Evolutionary conservation across 345 rosid species (phyloP), one percentile per base, ranked within the genome.

Genomic region (Eucalyptus sideroxylon): DNA sequence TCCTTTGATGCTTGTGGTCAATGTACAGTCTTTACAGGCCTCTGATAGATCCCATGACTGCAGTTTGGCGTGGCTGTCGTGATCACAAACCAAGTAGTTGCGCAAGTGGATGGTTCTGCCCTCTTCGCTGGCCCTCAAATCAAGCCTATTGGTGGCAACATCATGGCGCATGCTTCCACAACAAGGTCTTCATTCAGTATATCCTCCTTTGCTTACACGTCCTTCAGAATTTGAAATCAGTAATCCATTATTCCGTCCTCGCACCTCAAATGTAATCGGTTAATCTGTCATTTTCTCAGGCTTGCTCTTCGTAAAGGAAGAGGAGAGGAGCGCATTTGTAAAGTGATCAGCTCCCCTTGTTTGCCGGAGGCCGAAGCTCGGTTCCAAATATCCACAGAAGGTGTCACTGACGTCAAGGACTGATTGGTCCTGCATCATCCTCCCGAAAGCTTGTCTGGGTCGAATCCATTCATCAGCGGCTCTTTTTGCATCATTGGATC

Each of bases 121-220:
- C 90, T 98, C 77, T 98, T 98, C 87, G 98, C 96, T 15, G 99
- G 99, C n/a, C 99, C 99, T 88, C 99, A 98, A 87, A 94, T 96
- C 91, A 97, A 97, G 93, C 99, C 98, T 42, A 98, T 97, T 55
- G 99, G 99, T 88, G 99, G 99, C 60, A 96, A 97, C 91, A 98
- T 98, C 86, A 98, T 98, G 99, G 98, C 99, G 60, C 98, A 98
- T 94, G 99, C 99, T 90, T 96, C 99, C 60, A 98, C 99, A 83
- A 98, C 99, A 86, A 97, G 99, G 99, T 97, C 47, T 77, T 77
- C 47, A 37, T 40, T 51, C 88, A 9, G 17, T 56, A 51, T 37
- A n/a, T 86, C 27, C 47, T 50, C 62, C 42, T 44, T 4, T 86
- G 65, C 62, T 19, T 51, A 7, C 55, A 11, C 87, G 17, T 44